These are phyloP conservation scores for Crucihimalaya himalaica DNA, from an alignment of 345 rosid genomes.

Conservation along the genomic window DNA sequence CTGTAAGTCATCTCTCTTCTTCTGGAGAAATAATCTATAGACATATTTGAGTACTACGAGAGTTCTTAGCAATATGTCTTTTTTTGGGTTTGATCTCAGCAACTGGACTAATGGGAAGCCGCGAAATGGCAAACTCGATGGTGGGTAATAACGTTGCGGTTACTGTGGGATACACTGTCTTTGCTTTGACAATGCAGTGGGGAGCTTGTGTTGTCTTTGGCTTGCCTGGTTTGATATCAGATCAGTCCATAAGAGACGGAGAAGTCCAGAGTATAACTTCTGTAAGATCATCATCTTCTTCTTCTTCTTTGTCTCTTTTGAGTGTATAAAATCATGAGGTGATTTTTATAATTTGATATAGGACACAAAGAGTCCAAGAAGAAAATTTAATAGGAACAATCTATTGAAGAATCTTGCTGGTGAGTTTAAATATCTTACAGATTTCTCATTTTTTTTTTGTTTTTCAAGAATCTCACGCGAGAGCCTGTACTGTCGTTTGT, in stretches of 20 bases:
- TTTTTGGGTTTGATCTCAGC: slow-evolving; percentile 27
- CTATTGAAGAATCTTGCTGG: slow-evolving; percentile 5
- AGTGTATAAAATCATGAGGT: not conserved
- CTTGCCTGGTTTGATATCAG: slow-evolving; percentile 25
- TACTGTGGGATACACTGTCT: slow-evolving; percentile 36
- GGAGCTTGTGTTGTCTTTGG: slow-evolving; percentile 43
- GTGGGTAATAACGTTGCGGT: slow-evolving; percentile 32
- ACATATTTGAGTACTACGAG: not conserved
- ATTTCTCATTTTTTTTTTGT: not conserved
- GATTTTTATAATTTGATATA: slow-evolving; percentile 7
- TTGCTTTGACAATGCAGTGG: slow-evolving; percentile 40
- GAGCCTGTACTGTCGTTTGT: not conserved
- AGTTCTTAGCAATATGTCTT: not conserved
- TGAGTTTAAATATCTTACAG: slow-evolving; percentile 1
- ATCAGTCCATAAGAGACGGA: not conserved
- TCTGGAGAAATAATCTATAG: not conserved
- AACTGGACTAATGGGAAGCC: slow-evolving; percentile 31
- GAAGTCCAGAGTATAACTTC: slow-evolving; percentile 1
- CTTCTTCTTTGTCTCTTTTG: not conserved
- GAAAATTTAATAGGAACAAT: not conserved
- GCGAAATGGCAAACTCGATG: slow-evolving; percentile 31
- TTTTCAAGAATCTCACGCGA: not conserved
- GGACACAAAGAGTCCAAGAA: slow-evolving; percentile 15
- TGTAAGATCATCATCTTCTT: slow-evolving; percentile 5
- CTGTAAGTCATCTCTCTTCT: slow-evolving; percentile 24